phyloP scores from a whole-genome alignment of 805 yeast species.

The Ogataea pignaliae region DNA sequence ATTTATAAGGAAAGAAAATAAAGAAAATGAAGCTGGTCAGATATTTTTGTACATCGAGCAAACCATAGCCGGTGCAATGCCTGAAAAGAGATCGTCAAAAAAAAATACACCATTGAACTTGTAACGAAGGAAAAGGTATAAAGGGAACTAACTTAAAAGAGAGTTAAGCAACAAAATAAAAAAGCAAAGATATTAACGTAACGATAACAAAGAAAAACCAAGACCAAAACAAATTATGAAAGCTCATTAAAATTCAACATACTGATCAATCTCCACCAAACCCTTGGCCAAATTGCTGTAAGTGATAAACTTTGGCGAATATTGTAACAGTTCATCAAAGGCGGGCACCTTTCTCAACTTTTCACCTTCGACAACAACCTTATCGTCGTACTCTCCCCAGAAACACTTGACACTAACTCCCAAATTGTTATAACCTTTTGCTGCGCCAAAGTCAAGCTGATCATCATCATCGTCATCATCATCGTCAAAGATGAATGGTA shows the following conservation, averaged over 20 bases:
- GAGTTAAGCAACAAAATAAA: too few species aligned
- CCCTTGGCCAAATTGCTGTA: constrained; percentile 69
- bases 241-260: constrained; percentile 17
- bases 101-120: too few species aligned
- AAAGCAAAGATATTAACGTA: too few species aligned
- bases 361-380: constrained; percentile 36
- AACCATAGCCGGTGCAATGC: too few species aligned
- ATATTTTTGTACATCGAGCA: too few species aligned
- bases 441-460: background rate
- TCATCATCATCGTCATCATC: constrained; percentile 30
- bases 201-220: too few species aligned
- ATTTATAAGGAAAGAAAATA: too few species aligned
- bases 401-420: constrained; percentile 62
- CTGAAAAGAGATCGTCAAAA: too few species aligned
- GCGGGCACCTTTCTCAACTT: constrained; percentile 53
- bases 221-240: too few species aligned
- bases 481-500: constrained; percentile 54
- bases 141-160: too few species aligned
- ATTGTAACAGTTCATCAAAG: constrained; percentile 62
- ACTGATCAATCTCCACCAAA: constrained; percentile 46
- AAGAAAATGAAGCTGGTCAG: too few species aligned
- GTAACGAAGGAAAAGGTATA: too few species aligned
- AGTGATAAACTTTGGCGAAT: constrained; percentile 59
- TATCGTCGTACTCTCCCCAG: constrained; percentile 71
- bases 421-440: constrained; percentile 27